Evolutionary conservation across 139 green algal species (phyloP), one percentile per base, ranked within the genome.

Genomic region (Chlorella sp.): DNA sequence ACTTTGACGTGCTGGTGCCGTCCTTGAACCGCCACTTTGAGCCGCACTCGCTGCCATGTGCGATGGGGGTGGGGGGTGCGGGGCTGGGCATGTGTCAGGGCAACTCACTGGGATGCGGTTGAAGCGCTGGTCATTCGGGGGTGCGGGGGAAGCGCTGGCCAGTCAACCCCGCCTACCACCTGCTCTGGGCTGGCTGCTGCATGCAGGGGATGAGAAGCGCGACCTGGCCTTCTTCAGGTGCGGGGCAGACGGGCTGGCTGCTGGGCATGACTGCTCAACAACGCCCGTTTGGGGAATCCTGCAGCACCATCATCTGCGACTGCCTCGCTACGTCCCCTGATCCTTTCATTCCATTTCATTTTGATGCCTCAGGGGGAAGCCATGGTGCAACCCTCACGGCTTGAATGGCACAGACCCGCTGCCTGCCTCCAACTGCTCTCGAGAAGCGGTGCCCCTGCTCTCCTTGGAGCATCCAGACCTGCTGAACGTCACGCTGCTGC

Each of bases 401-500:
- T 36, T 73, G 34, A 38, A 38, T 7, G 67, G 67, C 67, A 73
- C 67, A 11, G 67, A 32, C 16, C 30, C 32, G 1, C 34, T 22
- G 67, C 67, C 67, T 22, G 67, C 34, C 67, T 44, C n/a, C 67
- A 73, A 73, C 67, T 73, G 67, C 67, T 73, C 67, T 14, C 67
- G 67, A 30, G 67, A 73, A 36, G 44, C 34, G 34, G 34, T 73
- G 1, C 30, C 67, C 14, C 17, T 73, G 30, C 36, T 73, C 34
- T 44, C 67, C 9, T 34, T 32, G 36, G n/a, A 30, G 67, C 67
- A 73, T 36, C 67, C 67, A 16, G 67, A 38, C n/a, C 36, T 41
- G 34, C 36, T 73, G n/a, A 73, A 73, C 67, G 67, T 73, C 67
- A 44, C 30, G 30, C 34, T 73, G 8, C 28, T 43, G 0, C 36